A percentile compares a stretch with the other conserved stretches of the same genome.
Evolutionary conservation across 2,329 filamentous ascomycete genomes (phyloP).

Genomic region (Hypoxylon sp.): DNA sequence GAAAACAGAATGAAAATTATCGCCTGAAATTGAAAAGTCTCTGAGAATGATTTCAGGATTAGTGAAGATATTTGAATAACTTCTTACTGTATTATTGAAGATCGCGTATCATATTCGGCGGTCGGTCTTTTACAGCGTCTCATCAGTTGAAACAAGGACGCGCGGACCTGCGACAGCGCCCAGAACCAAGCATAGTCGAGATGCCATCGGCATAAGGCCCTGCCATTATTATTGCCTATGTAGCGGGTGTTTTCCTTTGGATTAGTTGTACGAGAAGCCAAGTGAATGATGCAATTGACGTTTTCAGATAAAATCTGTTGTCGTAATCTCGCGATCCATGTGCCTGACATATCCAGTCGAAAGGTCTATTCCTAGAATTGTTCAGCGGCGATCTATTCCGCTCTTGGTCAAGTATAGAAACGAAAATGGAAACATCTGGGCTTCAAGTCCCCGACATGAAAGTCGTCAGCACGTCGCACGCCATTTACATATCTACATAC

Average conservation of each 20-base stretch:
- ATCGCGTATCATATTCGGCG: constrained; percentile 25
- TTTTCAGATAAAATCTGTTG: constrained; percentile 12
- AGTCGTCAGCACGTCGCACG: constrained; percentile 18
- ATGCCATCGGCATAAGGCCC: constrained; percentile 2
- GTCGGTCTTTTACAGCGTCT: constrained; percentile 19
- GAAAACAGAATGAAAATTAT: constrained; percentile 19
- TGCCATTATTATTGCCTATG: constrained; percentile 2
- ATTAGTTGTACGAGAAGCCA: constrained; percentile 1
- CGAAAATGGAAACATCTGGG: constrained; percentile 23
- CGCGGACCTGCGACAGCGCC: constrained; percentile 47
- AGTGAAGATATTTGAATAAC: constrained; percentile 36
- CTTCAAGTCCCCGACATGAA: constrained; percentile 8
- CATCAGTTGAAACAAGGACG: constrained; percentile 44
- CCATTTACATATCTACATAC: constrained; percentile 20
- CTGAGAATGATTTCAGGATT: constrained; percentile 13
- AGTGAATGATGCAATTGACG: constrained; percentile 28
- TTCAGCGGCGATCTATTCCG: constrained; percentile 29
- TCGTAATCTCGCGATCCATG: constrained; percentile 16
- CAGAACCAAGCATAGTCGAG: constrained; percentile 29
- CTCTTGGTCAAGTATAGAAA: constrained; percentile 20
- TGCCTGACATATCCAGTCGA: constrained; percentile 6
- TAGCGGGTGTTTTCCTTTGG: not conserved
- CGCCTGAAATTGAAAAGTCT: constrained; percentile 18
- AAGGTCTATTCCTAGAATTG: constrained; percentile 10
- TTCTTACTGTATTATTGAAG: constrained; percentile 25